These are phyloP conservation scores for Cyclotella atomus DNA, from an alignment of 108 stramenopile genomes.

Conservation along the genomic window DNA sequence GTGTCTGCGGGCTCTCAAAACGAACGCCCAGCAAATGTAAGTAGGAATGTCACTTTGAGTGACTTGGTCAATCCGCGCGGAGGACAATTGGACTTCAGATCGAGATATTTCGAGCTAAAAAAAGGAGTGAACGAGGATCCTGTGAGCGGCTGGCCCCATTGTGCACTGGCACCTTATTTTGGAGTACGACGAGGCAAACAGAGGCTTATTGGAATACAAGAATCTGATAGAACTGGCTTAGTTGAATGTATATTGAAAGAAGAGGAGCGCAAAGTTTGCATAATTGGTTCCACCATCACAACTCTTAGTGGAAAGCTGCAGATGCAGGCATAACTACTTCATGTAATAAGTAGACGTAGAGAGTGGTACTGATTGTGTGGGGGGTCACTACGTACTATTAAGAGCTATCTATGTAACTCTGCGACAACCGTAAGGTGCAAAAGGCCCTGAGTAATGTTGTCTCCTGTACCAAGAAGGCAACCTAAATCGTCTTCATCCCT, in stretches of 20 bases:
- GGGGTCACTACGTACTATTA: no score
- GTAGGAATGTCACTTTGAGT: background rate
- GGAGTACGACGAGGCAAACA: constrained; percentile 71
- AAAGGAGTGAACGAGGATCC: constrained; percentile 97
- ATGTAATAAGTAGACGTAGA: no score
- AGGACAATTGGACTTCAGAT: constrained; percentile 71
- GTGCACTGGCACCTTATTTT: constrained; percentile 93
- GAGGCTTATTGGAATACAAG: constrained; percentile 82
- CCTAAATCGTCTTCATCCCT: no score
- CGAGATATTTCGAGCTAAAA: constrained; percentile 95
- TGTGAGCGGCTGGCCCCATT: constrained; percentile 96
- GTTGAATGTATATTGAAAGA: constrained; percentile 73
- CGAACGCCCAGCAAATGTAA: constrained; percentile 6
- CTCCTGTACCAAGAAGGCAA: no score
- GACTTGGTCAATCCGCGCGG: constrained; percentile 14
- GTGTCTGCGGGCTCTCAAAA: constrained; percentile 5
- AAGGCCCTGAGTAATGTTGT: no score
- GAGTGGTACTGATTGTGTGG: no score
- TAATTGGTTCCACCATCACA: constrained; percentile 70
- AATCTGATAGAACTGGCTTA: constrained; percentile 84
- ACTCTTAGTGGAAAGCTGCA: constrained; percentile 53
- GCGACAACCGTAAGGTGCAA: no score
- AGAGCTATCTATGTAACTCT: no score
- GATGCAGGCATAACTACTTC: constrained; percentile 34
- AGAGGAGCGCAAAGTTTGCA: constrained; percentile 54